Evolutionary conservation across 345 rosid genomes (phyloP), one percentile per base, ranked within the genome.

Genomic region (Mercurialis annua): DNA sequence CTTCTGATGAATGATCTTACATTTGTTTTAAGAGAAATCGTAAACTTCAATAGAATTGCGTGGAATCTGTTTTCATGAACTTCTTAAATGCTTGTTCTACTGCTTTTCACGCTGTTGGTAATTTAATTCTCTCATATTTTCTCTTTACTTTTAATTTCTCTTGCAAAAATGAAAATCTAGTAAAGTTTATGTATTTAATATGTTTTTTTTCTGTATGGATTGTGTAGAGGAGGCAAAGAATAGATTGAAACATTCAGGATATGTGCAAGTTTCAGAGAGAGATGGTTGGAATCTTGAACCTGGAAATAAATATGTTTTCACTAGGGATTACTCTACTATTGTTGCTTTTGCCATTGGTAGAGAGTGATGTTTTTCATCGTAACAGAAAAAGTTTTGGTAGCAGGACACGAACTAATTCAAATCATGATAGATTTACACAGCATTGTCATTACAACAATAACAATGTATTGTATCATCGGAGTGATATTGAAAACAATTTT

Each of bases 51-150:
- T 73, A 57, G 27, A 75, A 20, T 73, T 29, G 75, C 23, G 71
- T 88, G 18, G 86, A 82, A 57, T 65, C 82, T 65, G 99, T 87
- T 70, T 75, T 94, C 66, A 76, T 94, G 74, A 50, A 81, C 74
- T 94, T 87, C 86, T 82, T 91, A 73, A 91, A 94, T 78, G 90
- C 86, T 61, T 91, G 98, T 47, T 98, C 99, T 29, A 94, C 99
- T n/a, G 96, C 99, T 40, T 94, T 94, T 70, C 99, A 94, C 56
- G 99, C 99, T 76, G 98, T 91, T 29, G 98, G 99, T 94, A 87
- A 70, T 30, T 42, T 1, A 17, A 42, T 64, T 9, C 1, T 33
- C 42, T 20, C 49, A 52, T 74, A 36, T 43, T 5, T 51, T 40
- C 44, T 14, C 11, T 40, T 40, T 40, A 4, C 44, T 40, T 40